phyloP scores from a whole-genome alignment of 148 eudicot genomes.

The Beta vulgaris region DNA sequence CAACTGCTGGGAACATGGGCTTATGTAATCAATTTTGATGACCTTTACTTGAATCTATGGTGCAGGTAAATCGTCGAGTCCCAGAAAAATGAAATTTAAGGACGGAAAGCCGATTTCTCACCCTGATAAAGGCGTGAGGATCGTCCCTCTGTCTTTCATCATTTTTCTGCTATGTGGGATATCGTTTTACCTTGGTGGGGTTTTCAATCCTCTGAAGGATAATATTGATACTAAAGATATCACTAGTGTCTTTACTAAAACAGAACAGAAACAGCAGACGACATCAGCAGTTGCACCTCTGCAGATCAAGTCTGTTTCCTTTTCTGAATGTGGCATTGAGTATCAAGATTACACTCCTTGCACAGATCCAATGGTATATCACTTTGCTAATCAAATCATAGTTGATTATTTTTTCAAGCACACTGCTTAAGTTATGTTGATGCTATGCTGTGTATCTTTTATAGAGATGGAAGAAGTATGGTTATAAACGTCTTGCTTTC shows the following conservation, averaged over 20 bases:
- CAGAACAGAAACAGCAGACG: conserved; percentile 30
- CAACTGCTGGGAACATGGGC: not conserved
- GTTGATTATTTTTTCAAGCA: not conserved
- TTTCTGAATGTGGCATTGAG: conserved; percentile 62
- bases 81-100: conserved; percentile 63
- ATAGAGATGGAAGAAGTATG: conserved; percentile 91
- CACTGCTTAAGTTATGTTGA: not conserved
- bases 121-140: conserved; percentile 51
- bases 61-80: conserved; percentile 36
- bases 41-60: not conserved
- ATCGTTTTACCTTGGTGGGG: conserved; percentile 85
- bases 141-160: conserved; percentile 48
- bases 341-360: conserved; percentile 92
- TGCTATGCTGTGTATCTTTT: conserved; percentile 10
- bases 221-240: conserved; percentile 32
- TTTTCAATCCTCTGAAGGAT: conserved; percentile 55
- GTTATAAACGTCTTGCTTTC: conserved; percentile 65
- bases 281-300: conserved; percentile 35
- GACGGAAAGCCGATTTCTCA: conserved; percentile 53
- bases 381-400: conserved; percentile 1
- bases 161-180: conserved; percentile 69
- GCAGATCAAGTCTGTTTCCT: conserved; percentile 53
- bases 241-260: conserved; percentile 28
- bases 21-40: not conserved
- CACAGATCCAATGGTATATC: conserved; percentile 83